These are phyloP conservation scores for Calonectria hongkongensis DNA, from an alignment of 2,329 filamentous ascomycete species.

Conservation along the genomic window DNA sequence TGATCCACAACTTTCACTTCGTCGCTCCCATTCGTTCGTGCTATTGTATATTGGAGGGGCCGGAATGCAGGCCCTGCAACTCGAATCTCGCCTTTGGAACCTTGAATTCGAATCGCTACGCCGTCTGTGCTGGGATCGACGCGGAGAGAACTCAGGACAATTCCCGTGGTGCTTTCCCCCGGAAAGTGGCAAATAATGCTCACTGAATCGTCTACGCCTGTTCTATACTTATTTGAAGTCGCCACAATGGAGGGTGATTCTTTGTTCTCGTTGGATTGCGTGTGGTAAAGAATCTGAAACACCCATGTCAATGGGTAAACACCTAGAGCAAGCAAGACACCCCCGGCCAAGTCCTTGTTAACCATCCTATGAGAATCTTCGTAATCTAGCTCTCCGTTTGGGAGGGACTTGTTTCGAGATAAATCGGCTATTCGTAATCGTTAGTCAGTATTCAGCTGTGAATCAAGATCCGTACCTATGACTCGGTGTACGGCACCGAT, in stretches of 20 bases:
- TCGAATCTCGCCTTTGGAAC: conserved; percentile 68
- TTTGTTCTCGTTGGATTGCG: background rate
- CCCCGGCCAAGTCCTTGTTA: conserved; percentile 86
- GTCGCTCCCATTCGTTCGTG: background rate
- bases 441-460: background rate
- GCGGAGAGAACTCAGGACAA: conserved; percentile 74
- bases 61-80: conserved; percentile 48
- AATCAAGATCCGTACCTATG: background rate
- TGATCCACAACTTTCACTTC: background rate
- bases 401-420: background rate
- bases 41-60: conserved; percentile 60
- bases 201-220: conserved; percentile 71
- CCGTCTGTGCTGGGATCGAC: conserved; percentile 76
- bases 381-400: conserved; percentile 3
- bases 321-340: conserved; percentile 86
- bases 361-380: conserved; percentile 71
- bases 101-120: conserved; percentile 72
- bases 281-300: conserved; percentile 52
- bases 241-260: conserved; percentile 8
- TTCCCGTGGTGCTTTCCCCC: conserved; percentile 59
- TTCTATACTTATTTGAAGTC: conserved; percentile 13
- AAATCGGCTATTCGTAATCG: background rate
- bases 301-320: conserved; percentile 90
- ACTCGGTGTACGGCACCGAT: conserved; percentile 3
- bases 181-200: conserved; percentile 86